phyloP scores from a whole-genome alignment of 2,329 filamentous ascomycete genomes.

The Lecanosticta acicola region DNA sequence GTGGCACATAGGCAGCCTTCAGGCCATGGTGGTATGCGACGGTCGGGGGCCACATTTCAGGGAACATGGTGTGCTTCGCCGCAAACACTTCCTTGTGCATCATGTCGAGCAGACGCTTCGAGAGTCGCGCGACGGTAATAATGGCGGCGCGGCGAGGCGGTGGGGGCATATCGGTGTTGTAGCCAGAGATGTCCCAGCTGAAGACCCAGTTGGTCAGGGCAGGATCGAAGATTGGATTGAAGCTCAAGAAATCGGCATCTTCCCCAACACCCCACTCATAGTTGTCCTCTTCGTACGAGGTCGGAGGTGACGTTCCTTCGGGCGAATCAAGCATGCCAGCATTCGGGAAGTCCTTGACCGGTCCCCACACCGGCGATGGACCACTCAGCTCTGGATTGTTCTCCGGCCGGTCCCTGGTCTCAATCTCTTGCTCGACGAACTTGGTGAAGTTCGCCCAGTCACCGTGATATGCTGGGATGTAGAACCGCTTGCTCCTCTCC shows the following conservation, averaged over 20 bases:
- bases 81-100: conserved; percentile 73
- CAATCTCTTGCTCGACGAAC: conserved; percentile 55
- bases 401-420: conserved; percentile 43
- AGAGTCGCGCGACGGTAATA: conserved; percentile 69
- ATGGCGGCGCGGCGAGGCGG: conserved; percentile 71
- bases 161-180: conserved; percentile 48
- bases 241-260: conserved; percentile 66
- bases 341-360: conserved; percentile 41
- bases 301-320: conserved; percentile 59
- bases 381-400: conserved; percentile 47
- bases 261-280: conserved; percentile 73
- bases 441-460: conserved; percentile 63
- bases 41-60: conserved; percentile 73
- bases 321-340: conserved; percentile 52
- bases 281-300: conserved; percentile 54
- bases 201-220: conserved; percentile 68
- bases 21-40: conserved; percentile 70
- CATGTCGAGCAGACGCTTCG: conserved; percentile 63
- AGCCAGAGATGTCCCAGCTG: conserved; percentile 62
- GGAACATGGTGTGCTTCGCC: conserved; percentile 66
- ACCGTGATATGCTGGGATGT: conserved; percentile 64
- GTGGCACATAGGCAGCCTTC: conserved; percentile 71
- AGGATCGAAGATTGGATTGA: conserved; percentile 75
- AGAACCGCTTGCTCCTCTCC: conserved; percentile 68
- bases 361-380: conserved; percentile 61